A percentile compares a stretch with the other conserved stretches of the same genome.
Conservation (phyloP, 225 moss, liverwort and hornwort species). For the Sphagnum contortum region DNA sequence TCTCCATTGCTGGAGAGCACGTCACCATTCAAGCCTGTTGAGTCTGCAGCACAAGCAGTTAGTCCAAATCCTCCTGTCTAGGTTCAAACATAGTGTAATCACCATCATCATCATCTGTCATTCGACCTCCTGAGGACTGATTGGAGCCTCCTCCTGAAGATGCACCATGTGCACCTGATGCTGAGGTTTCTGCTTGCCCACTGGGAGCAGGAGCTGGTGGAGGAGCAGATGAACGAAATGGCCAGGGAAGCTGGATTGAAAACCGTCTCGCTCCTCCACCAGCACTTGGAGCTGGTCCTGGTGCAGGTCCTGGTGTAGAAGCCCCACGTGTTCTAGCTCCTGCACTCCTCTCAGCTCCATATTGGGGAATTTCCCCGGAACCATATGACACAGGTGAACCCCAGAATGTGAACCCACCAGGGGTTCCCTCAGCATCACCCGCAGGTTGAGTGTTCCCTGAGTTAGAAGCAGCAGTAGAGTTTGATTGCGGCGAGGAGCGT, state of each 20-base stretch:
- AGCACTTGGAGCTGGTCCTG: conserved; percentile 22
- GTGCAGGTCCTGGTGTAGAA: conserved; percentile 9
- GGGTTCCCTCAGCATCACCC: conserved; percentile 41
- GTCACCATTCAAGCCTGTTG: too few species aligned
- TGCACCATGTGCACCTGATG: conserved; percentile 36
- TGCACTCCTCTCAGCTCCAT: conserved; percentile 28
- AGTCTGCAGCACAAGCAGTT: neutral
- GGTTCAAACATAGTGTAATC: conserved; percentile 36
- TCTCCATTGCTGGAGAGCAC: too few species aligned
- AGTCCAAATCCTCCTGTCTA: conserved; percentile 48
- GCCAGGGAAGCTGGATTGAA: conserved; percentile 80
- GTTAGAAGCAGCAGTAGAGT: conserved; percentile 10
- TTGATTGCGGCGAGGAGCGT: conserved; percentile 23
- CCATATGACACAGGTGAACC: conserved; percentile 37
- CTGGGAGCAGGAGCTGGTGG: conserved; percentile 41
- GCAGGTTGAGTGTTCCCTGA: conserved; percentile 16
- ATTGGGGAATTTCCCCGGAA: conserved; percentile 28
- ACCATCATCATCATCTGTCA: conserved; percentile 56
- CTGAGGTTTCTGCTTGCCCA: conserved; percentile 53
- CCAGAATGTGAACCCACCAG: conserved; percentile 61
- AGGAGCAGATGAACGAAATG: conserved; percentile 45
- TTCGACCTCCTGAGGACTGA: conserved; percentile 31
- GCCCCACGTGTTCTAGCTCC: conserved; percentile 23
- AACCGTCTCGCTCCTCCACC: conserved; percentile 46
- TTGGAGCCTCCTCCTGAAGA: conserved; percentile 16